Evolutionary conservation across 2,329 filamentous ascomycete genomes (phyloP), one percentile per base, ranked within the genome.

Genomic region (Ophidiomyces ophidiicola): DNA sequence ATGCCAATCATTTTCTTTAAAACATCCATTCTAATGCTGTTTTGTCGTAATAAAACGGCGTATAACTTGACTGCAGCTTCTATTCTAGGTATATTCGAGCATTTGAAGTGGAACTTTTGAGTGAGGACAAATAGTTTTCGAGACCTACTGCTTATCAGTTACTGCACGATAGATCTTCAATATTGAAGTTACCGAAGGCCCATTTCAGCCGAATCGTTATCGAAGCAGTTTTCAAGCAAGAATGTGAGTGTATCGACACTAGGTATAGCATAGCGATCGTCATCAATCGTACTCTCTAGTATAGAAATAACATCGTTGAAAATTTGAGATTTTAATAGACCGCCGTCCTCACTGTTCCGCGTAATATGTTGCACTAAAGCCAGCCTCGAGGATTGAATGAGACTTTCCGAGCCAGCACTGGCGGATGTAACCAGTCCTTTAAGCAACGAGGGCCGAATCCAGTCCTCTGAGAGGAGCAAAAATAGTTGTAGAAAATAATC

Each of bases 91-190:
- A 94, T 74, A 55, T 84, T 90, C 14, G 80, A 76, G 1, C 80
- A 82, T 61, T 87, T 88, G 64, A 82, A 87, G 46, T 87, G 82
- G 0, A 82, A 72, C 58, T 80, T 85, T 53, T 92, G 84, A 3
- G 80, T 74, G 24, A 76, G 67, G 5, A 77, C 66, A 43, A 86
- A 84, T 2, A 94, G 61, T 5, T 59, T 67, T 74, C 74, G 54
- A 71, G 39, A 32, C 8, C 36, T 42, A 32, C 14, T 36, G 18
- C 15, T 25, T 12, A 20, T n/a, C 12, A 28, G n/a, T 19, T 30
- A 12, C 24, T 26, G n/a, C n/a, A n/a, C n/a, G n/a, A n/a, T n/a
- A 28, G 8, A 18, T 41, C 17, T 21, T 42, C 11, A 36, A 28
- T 33, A 20, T 36, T 3, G 19, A n/a, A 47, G 54, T 35, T 36